Evolutionary conservation across 176 grass and related monocot species (phyloP).

Genomic region (Paspalum vaginatum): DNA sequence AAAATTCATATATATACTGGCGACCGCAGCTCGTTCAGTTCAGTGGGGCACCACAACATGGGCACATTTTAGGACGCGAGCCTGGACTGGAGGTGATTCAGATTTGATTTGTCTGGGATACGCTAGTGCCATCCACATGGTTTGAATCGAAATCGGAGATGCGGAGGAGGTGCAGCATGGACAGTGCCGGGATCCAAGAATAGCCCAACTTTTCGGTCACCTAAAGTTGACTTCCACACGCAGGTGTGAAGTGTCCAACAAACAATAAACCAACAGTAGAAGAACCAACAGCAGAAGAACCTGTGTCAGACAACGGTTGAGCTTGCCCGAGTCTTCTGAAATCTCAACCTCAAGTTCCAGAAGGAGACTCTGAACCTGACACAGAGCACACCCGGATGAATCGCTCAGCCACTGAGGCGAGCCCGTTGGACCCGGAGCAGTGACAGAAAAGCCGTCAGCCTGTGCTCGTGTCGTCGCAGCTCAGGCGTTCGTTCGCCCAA

Average conservation of each 20-base stretch:
- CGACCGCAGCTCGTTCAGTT: not conserved
- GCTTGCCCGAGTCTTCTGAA: no score
- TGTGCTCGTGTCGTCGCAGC: no score
- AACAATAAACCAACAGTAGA: not conserved
- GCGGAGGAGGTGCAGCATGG: not conserved
- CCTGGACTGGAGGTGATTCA: not conserved
- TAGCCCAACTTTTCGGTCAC: no score
- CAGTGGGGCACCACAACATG: constrained; percentile 12
- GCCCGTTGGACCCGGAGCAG: no score
- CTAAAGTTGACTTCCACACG: not conserved
- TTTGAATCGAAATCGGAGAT: constrained; percentile 19
- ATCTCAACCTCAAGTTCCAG: no score
- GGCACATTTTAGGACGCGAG: not conserved
- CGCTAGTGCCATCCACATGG: not conserved
- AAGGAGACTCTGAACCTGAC: no score
- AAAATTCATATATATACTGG: not conserved
- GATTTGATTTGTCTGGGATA: not conserved
- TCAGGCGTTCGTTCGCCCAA: not conserved
- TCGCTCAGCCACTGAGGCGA: no score
- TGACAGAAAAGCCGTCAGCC: no score
- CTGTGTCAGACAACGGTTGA: no score
- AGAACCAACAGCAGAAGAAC: no score
- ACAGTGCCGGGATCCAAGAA: constrained; percentile 10
- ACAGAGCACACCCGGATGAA: no score
- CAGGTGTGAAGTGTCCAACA: constrained; percentile 1